Evolutionary conservation across 2,329 filamentous ascomycete species (phyloP).

Genomic region (Fusarium torreyae): DNA sequence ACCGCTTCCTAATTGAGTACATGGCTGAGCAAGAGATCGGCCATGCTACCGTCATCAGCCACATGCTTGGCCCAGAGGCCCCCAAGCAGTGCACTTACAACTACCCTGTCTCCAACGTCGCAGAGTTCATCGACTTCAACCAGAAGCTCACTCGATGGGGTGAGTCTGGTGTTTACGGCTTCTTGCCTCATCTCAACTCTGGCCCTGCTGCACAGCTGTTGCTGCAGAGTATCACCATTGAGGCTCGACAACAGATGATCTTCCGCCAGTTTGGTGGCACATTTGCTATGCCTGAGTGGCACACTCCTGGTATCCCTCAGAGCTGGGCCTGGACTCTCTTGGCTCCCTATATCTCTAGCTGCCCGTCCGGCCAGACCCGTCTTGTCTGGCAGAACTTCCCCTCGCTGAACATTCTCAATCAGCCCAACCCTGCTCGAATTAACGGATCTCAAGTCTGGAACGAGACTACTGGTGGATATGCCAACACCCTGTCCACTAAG

Average conservation of each 20-base stretch:
- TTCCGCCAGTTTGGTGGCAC: constrained; percentile 87
- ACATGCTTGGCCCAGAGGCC: constrained; percentile 80
- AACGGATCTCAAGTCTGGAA: constrained; percentile 73
- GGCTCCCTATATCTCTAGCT: constrained; percentile 84
- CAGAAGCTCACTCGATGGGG: constrained; percentile 89
- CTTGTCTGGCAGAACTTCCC: constrained; percentile 91
- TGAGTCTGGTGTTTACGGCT: constrained; percentile 85
- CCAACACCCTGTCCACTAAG: constrained; percentile 67
- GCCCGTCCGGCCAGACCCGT: constrained; percentile 80
- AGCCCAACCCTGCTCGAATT: constrained; percentile 80
- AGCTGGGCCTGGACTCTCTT: constrained; percentile 88
- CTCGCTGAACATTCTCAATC: constrained; percentile 78
- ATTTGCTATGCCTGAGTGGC: constrained; percentile 88
- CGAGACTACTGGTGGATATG: constrained; percentile 74
- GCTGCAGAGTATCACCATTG: constrained; percentile 81
- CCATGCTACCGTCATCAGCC: constrained; percentile 82
- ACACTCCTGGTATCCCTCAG: constrained; percentile 84
- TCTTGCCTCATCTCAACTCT: constrained; percentile 82
- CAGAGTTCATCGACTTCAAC: constrained; percentile 86
- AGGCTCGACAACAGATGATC: constrained; percentile 86
- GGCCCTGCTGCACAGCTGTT: constrained; percentile 81
- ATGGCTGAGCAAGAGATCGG: constrained; percentile 85
- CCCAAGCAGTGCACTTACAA: constrained; percentile 85
- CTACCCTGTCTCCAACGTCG: constrained; percentile 82
- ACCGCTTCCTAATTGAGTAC: constrained; percentile 79